These are phyloP conservation scores for Leccinum boreale DNA, from an alignment of 768 basidiomycete species.

Conservation along the genomic window DNA sequence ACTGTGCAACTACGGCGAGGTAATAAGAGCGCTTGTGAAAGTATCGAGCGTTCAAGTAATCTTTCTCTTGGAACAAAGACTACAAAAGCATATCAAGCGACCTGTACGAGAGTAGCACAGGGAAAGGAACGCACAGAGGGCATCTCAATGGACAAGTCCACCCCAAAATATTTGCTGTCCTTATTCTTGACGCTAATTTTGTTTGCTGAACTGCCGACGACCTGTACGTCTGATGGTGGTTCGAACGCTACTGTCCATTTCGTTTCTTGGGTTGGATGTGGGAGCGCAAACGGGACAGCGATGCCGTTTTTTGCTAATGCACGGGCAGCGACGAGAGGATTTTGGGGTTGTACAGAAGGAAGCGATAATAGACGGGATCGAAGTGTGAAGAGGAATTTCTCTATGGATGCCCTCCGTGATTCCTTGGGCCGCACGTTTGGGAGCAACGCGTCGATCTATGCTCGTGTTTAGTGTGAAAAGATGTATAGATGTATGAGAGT, in stretches of 20 bases:
- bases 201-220: slow-evolving; percentile 88
- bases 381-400: slow-evolving; percentile 64
- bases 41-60: slow-evolving; percentile 83
- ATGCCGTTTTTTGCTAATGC: slow-evolving; percentile 51
- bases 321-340: slow-evolving; percentile 65
- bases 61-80: slow-evolving; percentile 93
- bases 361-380: slow-evolving; percentile 63
- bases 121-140: slow-evolving; percentile 54
- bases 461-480: slow-evolving; percentile 9
- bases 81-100: slow-evolving; percentile 24
- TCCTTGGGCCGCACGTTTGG: slow-evolving; percentile 68
- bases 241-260: slow-evolving; percentile 90
- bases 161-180: slow-evolving; percentile 59
- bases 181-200: slow-evolving; percentile 70
- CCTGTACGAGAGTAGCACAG: neutral
- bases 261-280: slow-evolving; percentile 69
- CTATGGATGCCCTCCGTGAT: slow-evolving; percentile 53
- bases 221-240: slow-evolving; percentile 67
- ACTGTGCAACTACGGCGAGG: slow-evolving; percentile 72
- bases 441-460: slow-evolving; percentile 75
- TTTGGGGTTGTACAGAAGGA: slow-evolving; percentile 51
- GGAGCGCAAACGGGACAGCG: slow-evolving; percentile 65
- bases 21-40: slow-evolving; percentile 93
- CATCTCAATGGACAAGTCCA: slow-evolving; percentile 88
- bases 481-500: neutral